Conservation (phyloP, 352 stramenopile genomes). For the Thraustochytrium sp. region DNA sequence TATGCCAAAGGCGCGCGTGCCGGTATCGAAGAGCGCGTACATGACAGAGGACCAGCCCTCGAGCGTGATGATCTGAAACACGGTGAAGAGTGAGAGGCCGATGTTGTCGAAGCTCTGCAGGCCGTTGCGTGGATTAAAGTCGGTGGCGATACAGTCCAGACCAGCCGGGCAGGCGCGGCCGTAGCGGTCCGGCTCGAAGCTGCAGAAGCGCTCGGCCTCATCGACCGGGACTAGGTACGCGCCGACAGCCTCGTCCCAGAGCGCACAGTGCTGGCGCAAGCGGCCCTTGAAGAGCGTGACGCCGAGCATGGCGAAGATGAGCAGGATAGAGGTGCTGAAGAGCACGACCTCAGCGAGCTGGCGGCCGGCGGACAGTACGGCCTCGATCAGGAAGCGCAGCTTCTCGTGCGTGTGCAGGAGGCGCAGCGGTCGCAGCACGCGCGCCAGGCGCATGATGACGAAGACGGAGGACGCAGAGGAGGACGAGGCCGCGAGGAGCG, state of each 20-base stretch:
- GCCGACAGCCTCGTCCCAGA: neutral
- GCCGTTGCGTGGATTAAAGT: neutral
- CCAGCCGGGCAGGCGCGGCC: neutral
- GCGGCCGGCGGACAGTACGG: neutral
- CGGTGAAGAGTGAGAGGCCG: conserved; percentile 65
- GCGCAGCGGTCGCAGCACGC: neutral
- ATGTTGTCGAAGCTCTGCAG: conserved; percentile 70
- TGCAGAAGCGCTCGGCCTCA: neutral
- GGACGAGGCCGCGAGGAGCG: neutral
- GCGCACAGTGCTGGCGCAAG: conserved; percentile 3
- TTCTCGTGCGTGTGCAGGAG: neutral
- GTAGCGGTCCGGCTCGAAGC: neutral
- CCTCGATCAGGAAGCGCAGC: neutral
- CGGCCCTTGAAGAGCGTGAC: conserved; percentile 25
- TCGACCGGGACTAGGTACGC: neutral
- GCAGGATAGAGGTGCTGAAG: neutral
- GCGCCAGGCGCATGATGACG: neutral
- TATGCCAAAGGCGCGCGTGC: conserved; percentile 56
- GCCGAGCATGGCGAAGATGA: conserved; percentile 9
- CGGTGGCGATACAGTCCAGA: conserved; percentile 57
- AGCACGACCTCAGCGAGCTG: conserved; percentile 6
- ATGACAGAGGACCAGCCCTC: conserved; percentile 76
- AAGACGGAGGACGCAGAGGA: neutral
- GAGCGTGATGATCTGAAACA: conserved; percentile 74
- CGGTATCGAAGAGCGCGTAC: conserved; percentile 68